A percentile compares a stretch with the other conserved stretches of the same genome.
Conservation (phyloP, 1,284 basidiomycete genomes). For the Naganishia sp. region DNA sequence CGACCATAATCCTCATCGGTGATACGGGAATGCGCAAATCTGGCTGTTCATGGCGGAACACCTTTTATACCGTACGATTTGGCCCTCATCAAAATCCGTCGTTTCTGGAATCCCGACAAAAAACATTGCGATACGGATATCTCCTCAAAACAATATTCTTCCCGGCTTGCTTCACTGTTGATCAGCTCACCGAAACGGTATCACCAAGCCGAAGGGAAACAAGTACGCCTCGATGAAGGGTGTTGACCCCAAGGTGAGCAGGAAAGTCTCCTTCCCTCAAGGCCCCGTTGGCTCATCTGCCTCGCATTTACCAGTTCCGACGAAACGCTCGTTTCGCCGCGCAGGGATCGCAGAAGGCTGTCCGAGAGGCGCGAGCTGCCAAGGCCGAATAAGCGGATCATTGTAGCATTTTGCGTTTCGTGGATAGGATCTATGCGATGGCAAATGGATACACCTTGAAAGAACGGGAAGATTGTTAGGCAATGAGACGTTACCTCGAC, state of each 20-base stretch:
- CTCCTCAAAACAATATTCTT: neutral
- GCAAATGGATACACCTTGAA: neutral
- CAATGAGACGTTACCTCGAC: no score
- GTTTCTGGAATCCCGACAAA: no score
- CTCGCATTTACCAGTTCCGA: slow-evolving; percentile 48
- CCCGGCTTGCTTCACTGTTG: slow-evolving; percentile 56
- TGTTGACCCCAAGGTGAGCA: slow-evolving; percentile 60
- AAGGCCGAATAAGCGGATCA: slow-evolving; percentile 28
- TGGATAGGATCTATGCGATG: slow-evolving; percentile 16
- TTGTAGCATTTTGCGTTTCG: slow-evolving; percentile 10
- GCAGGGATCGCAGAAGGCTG: slow-evolving; percentile 54
- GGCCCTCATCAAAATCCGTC: no score
- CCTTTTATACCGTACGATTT: no score
- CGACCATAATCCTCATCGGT: no score
- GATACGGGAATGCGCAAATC: no score
- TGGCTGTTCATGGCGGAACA: no score
- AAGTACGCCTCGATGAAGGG: slow-evolving; percentile 85
- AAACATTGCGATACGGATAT: neutral
- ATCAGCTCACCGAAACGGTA: slow-evolving; percentile 97
- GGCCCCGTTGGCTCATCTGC: neutral
- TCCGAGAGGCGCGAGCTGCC: slow-evolving; percentile 41
- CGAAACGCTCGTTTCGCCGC: slow-evolving; percentile 56
- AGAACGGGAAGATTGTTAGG: no score
- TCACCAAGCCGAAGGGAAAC: slow-evolving; percentile 76
- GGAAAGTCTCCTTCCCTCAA: neutral